These are phyloP conservation scores for Neurospora sublineolata DNA, from an alignment of 495 filamentous ascomycete species.

Conservation along the genomic window DNA sequence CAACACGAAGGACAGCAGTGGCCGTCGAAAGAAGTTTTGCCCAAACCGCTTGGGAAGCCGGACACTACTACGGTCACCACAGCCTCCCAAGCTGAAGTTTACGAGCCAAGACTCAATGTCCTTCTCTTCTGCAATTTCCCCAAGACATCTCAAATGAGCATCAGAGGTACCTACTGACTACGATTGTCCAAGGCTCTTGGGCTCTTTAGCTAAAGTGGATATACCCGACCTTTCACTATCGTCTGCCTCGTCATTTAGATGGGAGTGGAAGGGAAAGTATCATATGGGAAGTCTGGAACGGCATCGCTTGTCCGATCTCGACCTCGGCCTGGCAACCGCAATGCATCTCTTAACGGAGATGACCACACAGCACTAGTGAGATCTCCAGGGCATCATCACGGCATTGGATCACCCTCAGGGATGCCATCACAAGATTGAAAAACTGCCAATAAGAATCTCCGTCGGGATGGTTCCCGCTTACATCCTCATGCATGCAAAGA, in stretches of 20 bases:
- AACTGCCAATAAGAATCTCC: background rate
- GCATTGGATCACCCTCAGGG: background rate
- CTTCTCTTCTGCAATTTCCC: background rate
- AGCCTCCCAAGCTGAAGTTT: background rate
- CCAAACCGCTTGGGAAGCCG: background rate
- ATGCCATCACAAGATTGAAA: background rate
- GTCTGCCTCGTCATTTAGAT: background rate
- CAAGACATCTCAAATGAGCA: background rate
- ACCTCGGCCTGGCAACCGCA: background rate
- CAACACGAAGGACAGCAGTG: background rate
- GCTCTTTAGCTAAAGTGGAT: background rate
- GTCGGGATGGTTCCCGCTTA: background rate
- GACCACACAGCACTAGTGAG: background rate
- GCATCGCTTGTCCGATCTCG: background rate
- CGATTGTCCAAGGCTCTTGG: background rate
- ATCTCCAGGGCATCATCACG: background rate
- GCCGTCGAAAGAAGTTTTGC: background rate
- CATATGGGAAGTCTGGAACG: background rate
- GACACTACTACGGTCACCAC: background rate
- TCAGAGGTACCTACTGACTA: background rate
- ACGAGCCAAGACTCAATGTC: background rate
- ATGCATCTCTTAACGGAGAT: background rate
- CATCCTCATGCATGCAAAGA: background rate
- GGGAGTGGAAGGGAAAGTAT: background rate
- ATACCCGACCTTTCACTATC: background rate